Evolutionary conservation across 176 grass and related monocot species (phyloP).

Genomic region (Dendrocalamus sinicus): DNA sequence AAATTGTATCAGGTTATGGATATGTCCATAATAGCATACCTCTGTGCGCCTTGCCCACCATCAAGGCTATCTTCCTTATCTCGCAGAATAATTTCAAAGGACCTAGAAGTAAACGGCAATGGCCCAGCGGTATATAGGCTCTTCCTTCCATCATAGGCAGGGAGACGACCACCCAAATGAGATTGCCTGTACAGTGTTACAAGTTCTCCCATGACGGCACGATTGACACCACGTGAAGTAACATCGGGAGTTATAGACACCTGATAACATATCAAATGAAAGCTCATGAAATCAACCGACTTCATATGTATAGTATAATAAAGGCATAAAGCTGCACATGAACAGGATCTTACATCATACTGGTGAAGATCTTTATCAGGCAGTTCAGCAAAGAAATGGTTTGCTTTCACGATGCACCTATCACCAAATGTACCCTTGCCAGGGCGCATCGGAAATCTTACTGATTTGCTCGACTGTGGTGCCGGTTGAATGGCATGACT

Average conservation of each 20-base stretch:
- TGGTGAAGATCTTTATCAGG: conserved; percentile 82
- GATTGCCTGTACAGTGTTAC: conserved; percentile 54
- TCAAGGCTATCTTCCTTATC: conserved; percentile 54
- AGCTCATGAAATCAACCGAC: conserved; percentile 32
- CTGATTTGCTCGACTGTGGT: conserved; percentile 56
- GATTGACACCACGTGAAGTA: conserved; percentile 63
- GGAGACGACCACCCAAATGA: conserved; percentile 60
- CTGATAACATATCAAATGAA: conserved; percentile 40
- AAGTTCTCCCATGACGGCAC: conserved; percentile 65
- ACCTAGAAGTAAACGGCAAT: conserved; percentile 60
- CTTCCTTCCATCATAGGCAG: conserved; percentile 74
- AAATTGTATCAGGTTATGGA: neutral
- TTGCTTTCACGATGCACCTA: conserved; percentile 71
- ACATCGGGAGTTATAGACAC: conserved; percentile 68
- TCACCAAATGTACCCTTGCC: conserved; percentile 68
- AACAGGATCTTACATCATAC: conserved; percentile 65
- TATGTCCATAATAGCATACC: conserved; percentile 31
- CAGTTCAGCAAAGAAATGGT: conserved; percentile 76
- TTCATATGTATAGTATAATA: conserved; percentile 25
- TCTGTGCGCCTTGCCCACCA: conserved; percentile 38
- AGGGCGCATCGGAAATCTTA: conserved; percentile 66
- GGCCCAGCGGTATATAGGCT: conserved; percentile 65
- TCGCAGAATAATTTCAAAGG: conserved; percentile 52
- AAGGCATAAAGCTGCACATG: neutral
- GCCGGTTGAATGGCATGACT: conserved; percentile 54